A percentile compares a stretch with the other conserved stretches of the same genome.
Conservation (phyloP, 805 yeast genomes). For the Schizosaccharomyces lindneri region DNA sequence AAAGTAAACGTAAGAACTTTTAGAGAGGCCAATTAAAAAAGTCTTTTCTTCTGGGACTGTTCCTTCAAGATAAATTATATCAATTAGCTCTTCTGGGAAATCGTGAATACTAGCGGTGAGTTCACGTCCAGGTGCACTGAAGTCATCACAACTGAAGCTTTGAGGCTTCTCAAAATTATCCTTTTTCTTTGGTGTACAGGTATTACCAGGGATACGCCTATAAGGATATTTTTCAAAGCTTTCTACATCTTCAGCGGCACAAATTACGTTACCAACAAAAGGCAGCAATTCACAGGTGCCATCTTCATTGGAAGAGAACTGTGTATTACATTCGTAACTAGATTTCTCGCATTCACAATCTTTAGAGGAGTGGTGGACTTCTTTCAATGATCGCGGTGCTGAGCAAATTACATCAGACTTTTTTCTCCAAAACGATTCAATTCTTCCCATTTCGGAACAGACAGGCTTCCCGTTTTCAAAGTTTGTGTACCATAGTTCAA, state of each 20-base stretch:
- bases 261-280: slow-evolving; percentile 6
- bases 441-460: slow-evolving; percentile 43
- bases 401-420: slow-evolving; percentile 40
- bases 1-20: slow-evolving; percentile 31
- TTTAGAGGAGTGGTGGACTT: slow-evolving; percentile 21
- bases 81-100: background rate
- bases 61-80: background rate
- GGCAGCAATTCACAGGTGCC: slow-evolving; percentile 25
- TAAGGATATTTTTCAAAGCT: slow-evolving; percentile 17
- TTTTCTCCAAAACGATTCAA: slow-evolving; percentile 38
- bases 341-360: slow-evolving; percentile 36
- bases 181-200: slow-evolving; percentile 17
- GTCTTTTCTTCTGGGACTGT: background rate
- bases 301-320: slow-evolving; percentile 17
- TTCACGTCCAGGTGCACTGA: background rate
- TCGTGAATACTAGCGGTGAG: background rate
- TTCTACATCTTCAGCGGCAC: slow-evolving; percentile 12
- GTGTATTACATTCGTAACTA: slow-evolving; percentile 49
- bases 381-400: slow-evolving; percentile 19
- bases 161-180: slow-evolving; percentile 6
- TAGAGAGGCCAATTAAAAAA: slow-evolving; percentile 20
- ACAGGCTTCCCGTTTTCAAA: slow-evolving; percentile 11
- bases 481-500: slow-evolving; percentile 41
- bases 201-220: slow-evolving; percentile 21
- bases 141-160: background rate